Evolutionary conservation across 208 protist species (phyloP), one percentile per base, ranked within the genome.

Genomic region (Trypanosoma platydactyli): DNA sequence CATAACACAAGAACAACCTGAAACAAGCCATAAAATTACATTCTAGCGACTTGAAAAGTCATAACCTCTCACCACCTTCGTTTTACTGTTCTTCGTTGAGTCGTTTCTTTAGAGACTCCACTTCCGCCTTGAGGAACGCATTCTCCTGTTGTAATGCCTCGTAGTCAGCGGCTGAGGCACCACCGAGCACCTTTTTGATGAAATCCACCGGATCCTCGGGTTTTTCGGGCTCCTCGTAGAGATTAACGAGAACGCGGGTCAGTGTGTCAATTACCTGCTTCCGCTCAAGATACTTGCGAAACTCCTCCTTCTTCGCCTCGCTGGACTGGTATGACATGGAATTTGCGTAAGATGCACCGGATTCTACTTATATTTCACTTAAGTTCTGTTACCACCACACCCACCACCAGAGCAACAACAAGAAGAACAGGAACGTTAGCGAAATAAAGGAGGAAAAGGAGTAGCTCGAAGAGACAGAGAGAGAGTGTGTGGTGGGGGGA

Each of bases 301-400:
- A 97, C 76, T 97, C 91, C 68, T 97, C 94, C 86, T 97, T 97
- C 78, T 97, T 97, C 4, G 89, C 83, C 57, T 97, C 92, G 60
- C 88, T 94, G 45, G 92, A 95, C 27, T 88, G 86, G 78, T 96
- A 97, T 4, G 92, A 91, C 92, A 96, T 97, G 38, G 16, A 24
- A 54, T 22, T 4, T 58, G 12, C 16, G 5, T 18, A 12, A 44
- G 22, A 35, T 38, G n/a, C 38, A 24, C 33, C 2, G 4, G 44
- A 48, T 16, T 2, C n/a, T 4, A 22, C 44, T 16, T 48, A 12
- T 9, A 48, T 5, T 48, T 48, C 44, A 24, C 44, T 48, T 16
- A 16, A 24, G 6, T n/a, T n/a, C 12, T 48, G 2, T 12, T 12
- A 16, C 44, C n/a, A 48, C 13, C 44, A 48, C 33, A 38, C 5